Evolutionary conservation across 164 flowering plant genomes (phyloP).

Genomic region (Akebia trifoliata): DNA sequence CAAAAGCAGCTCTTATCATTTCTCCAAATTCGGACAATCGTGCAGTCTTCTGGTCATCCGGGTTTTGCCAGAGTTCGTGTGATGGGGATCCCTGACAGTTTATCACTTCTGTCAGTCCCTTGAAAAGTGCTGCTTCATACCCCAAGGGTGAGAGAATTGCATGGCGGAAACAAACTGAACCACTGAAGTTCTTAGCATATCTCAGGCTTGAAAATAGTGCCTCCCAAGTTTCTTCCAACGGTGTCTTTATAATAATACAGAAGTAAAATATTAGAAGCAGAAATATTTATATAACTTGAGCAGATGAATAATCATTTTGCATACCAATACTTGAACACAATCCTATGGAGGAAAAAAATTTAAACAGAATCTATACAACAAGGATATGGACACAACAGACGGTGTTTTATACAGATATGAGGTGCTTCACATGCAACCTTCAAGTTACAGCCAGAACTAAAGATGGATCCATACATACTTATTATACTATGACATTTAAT

Average conservation of each 20-base stretch:
- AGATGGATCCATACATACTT: too few relatives aligned
- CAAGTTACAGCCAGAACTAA: too few relatives aligned
- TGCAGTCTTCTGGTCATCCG: conserved; percentile 67
- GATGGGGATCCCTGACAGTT: conserved; percentile 67
- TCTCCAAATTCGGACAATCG: conserved; percentile 95
- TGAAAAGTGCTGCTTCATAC: conserved; percentile 82
- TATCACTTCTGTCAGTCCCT: conserved; percentile 61
- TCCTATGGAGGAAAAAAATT: background rate
- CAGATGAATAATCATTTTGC: background rate
- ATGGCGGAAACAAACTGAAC: conserved; percentile 89
- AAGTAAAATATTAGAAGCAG: background rate
- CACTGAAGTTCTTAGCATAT: conserved; percentile 77
- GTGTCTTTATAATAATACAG: conserved; percentile 45
- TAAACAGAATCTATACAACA: too few relatives aligned
- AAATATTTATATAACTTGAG: background rate
- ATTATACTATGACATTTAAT: too few relatives aligned
- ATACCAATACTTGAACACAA: background rate
- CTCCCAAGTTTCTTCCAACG: conserved; percentile 87
- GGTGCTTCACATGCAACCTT: too few relatives aligned
- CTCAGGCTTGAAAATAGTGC: conserved; percentile 74
- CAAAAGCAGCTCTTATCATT: conserved; percentile 82
- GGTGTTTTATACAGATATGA: too few relatives aligned
- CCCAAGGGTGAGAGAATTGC: conserved; percentile 80
- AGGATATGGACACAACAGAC: too few relatives aligned
- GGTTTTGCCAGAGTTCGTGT: conserved; percentile 62